Conservation (phyloP, 768 basidiomycete species). For the Termitomyces sp. region DNA sequence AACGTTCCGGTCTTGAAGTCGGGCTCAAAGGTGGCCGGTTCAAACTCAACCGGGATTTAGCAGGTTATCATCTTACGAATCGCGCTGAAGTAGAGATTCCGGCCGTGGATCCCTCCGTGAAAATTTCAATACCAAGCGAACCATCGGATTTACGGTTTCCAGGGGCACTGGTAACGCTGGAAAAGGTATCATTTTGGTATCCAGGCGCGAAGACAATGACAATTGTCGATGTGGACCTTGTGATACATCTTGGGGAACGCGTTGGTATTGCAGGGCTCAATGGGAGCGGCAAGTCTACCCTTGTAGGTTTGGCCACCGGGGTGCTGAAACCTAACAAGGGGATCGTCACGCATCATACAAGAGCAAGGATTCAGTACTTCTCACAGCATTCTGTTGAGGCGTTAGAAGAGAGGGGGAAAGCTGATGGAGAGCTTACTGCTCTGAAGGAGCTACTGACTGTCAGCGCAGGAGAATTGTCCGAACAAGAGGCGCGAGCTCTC, state of each 20-base stretch:
- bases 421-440: conserved; percentile 13
- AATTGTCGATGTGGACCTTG: conserved; percentile 15
- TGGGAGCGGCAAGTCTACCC: conserved; percentile 41
- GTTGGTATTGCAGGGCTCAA: conserved; percentile 25
- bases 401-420: conserved; percentile 25
- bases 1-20: conserved; percentile 32
- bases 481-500: conserved; percentile 33
- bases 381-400: conserved; percentile 58
- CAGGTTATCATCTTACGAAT: conserved; percentile 31
- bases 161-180: conserved; percentile 17
- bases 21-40: conserved; percentile 39
- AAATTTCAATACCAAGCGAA: conserved; percentile 23
- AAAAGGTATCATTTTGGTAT: conserved; percentile 19
- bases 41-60: conserved; percentile 51
- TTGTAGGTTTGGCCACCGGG: conserved; percentile 22
- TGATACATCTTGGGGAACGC: conserved; percentile 20
- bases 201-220: conserved; percentile 14
- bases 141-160: conserved; percentile 21
- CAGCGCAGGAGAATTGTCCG: conserved; percentile 20
- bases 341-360: conserved; percentile 45
- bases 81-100: conserved; percentile 36
- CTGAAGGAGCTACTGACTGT: conserved; percentile 15
- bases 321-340: conserved; percentile 37
- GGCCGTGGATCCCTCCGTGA: conserved; percentile 28
- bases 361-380: conserved; percentile 52